These are phyloP conservation scores for Tuber magnatum DNA, from an alignment of 495 filamentous ascomycete species.

Conservation along the genomic window DNA sequence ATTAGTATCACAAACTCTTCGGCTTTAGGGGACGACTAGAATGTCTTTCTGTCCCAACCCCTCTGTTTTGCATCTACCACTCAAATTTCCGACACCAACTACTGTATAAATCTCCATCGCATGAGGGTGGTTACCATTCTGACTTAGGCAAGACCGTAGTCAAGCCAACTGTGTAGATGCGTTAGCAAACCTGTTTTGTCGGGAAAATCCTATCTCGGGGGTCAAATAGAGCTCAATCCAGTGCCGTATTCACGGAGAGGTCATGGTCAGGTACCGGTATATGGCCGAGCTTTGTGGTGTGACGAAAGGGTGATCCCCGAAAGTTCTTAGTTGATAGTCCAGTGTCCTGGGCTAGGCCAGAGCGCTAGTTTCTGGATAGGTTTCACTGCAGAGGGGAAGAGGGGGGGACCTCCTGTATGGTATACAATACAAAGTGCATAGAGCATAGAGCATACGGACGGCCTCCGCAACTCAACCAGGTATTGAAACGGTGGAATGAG, in stretches of 20 bases:
- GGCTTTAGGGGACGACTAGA: background rate
- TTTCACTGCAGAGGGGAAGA: background rate
- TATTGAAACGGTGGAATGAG: background rate
- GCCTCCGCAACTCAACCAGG: background rate
- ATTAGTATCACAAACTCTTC: background rate
- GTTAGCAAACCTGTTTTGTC: slow-evolving; percentile 3
- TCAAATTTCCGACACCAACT: background rate
- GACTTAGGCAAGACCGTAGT: slow-evolving; percentile 1
- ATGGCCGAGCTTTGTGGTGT: background rate
- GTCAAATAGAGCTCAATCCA: background rate
- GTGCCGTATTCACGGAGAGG: background rate
- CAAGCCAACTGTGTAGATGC: slow-evolving; percentile 10
- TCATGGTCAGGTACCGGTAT: background rate
- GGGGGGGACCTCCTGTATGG: background rate
- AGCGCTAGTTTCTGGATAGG: background rate
- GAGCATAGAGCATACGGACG: background rate
- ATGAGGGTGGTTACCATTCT: background rate
- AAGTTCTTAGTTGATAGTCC: background rate
- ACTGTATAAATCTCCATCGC: background rate
- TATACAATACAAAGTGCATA: background rate
- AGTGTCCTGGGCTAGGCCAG: background rate
- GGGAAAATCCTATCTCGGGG: background rate
- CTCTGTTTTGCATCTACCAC: slow-evolving; percentile 31
- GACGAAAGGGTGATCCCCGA: background rate
- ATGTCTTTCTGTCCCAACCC: slow-evolving; percentile 40